These are phyloP conservation scores for Conoideocrella luteorostrata DNA, from an alignment of 2,329 filamentous ascomycete genomes.

Conservation along the genomic window DNA sequence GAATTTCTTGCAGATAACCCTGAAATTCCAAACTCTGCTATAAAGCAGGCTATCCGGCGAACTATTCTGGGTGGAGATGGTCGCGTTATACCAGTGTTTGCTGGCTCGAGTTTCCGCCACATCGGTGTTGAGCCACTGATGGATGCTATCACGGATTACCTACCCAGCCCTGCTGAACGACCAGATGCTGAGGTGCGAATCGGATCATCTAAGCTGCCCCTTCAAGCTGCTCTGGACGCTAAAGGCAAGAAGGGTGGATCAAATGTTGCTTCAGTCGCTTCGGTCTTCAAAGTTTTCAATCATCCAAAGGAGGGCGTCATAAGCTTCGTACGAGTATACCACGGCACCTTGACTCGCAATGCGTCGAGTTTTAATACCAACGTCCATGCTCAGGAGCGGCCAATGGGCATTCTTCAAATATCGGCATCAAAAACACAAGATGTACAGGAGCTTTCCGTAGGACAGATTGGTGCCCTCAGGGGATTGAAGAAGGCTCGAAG, in stretches of 20 bases:
- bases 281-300: constrained; percentile 91
- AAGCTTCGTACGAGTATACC: constrained; percentile 89
- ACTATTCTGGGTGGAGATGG: constrained; percentile 64
- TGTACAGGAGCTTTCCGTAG: constrained; percentile 69
- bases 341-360: constrained; percentile 70
- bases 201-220: constrained; percentile 40
- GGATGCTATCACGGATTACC: constrained; percentile 79
- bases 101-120: constrained; percentile 87
- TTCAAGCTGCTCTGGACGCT: constrained; percentile 31
- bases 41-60: constrained; percentile 68
- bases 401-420: constrained; percentile 78
- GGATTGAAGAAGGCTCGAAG: constrained; percentile 89
- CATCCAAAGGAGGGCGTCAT: constrained; percentile 80
- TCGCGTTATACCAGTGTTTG: constrained; percentile 77
- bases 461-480: constrained; percentile 89
- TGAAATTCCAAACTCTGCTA: constrained; percentile 60
- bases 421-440: constrained; percentile 84
- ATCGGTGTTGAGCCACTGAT: constrained; percentile 89
- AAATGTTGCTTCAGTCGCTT: constrained; percentile 45
- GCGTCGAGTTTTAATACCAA: constrained; percentile 81
- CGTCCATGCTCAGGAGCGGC: constrained; percentile 69
- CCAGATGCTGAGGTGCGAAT: constrained; percentile 73
- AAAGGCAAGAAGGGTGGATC: constrained; percentile 30
- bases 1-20: constrained; percentile 73
- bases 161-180: constrained; percentile 75